Evolutionary conservation across 768 basidiomycete species (phyloP), one percentile per base, ranked within the genome.

Genomic region (Pleurotus cornucopiae): DNA sequence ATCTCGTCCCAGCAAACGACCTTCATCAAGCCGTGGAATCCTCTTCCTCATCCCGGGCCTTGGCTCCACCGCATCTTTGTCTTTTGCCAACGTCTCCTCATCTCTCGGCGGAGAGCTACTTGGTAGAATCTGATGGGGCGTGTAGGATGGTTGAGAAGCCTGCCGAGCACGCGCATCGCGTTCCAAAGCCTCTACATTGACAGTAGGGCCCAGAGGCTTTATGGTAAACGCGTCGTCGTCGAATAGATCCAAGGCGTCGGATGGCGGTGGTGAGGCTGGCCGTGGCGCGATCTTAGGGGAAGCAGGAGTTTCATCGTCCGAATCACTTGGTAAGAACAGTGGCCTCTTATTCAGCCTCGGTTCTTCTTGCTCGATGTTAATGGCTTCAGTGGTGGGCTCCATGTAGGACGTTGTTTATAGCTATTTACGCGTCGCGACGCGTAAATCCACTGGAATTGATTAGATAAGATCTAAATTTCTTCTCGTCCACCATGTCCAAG

Each of bases 11-110:
- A 94, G 71, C 57, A 99, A 67, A 56, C 89, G 78, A 41, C 74
- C 81, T 66, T 92, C 91, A 67, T 95, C 90, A 58, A 97, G 69
- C 66, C 81, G 84, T 20, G 80, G 69, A 2, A 81, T 67, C 44
- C 76, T 77, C 61, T 80, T 74, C 65, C 76, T 75, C 60, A 16
- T 18, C 5, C 51, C 51, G 7, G 51, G 51, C 41, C 41, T 53
- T 76, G 76, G 64, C 80, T 80, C 61, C 70, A 72, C 46, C 60
- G 20, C 65, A 52, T 57, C 63, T 7, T 65, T 69, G 11, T 62
- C 69, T 13, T 61, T 57, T 3, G 55, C 61, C n/a, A 63, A 67
- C 20, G 51, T 61, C 20, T 51, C 69, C 65, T 65, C 62, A 49
- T 77, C 74, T 43, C 71, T 67, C 18, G 72, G 69, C n/a, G 79